Evolutionary conservation across 2,329 filamentous ascomycete genomes (phyloP), one percentile per base, ranked within the genome.

Genomic region (Cryphonectria nitschkei): DNA sequence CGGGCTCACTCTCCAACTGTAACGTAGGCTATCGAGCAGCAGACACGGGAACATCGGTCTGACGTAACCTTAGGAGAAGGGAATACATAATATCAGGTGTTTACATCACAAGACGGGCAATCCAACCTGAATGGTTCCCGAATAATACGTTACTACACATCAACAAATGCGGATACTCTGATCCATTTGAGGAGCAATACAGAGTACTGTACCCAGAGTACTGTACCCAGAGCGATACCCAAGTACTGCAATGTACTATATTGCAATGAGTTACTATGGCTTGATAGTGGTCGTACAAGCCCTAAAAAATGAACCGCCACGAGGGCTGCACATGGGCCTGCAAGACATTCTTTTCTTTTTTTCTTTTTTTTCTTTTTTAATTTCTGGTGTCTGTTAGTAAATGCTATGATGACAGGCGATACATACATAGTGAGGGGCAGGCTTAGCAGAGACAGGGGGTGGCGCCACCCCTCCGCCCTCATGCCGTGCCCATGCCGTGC

Each of bases 11-110:
- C 34, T 34, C 58, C 58, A 32, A 41, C 34, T 56, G 67, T 63
- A 68, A 64, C 67, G 67, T 64, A 52, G 60, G 65, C 16, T 56
- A 26, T 50, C 11, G 13, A n/a, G 46, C 34, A 66, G n/a, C 34
- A 39, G 22, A 67, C 32, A 22, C 29, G 43, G 43, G 60, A 43
- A 32, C 41, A 19, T 39, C 34, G 11, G 34, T 58, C 60, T 9
- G 22, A 64, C 67, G 67, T 54, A 68, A 68, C 50, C 65, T 34
- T 37, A 9, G 26, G 26, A 34, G 26, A 32, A 19, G 54, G 54
- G 13, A 19, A 32, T 34, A 34, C 7, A 58, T 32, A 19, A 34
- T 60, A 34, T n/a, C 5, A 32, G n/a, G 26, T 26, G 3, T 4
- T 13, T 39, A 4, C 11, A 39, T 61, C 60, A 68, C 14, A 19